Evolutionary conservation across 305 asterid species (phyloP).

Genomic region (Plantago rigida): DNA sequence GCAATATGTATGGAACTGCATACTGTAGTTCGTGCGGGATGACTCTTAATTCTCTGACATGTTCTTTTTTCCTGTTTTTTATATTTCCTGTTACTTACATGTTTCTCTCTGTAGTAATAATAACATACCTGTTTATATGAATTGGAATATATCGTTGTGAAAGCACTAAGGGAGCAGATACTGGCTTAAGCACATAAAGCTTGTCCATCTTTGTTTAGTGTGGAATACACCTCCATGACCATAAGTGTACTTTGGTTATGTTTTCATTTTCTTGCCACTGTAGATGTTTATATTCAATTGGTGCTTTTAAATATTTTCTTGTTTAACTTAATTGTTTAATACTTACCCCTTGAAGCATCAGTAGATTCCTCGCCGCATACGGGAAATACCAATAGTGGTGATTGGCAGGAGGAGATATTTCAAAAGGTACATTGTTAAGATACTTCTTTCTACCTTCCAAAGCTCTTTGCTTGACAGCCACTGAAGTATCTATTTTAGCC

Average conservation of each 20-base stretch:
- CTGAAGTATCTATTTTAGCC: slow-evolving; percentile 13
- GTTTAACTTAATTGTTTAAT: slow-evolving; percentile 26
- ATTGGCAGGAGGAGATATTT: slow-evolving; percentile 89
- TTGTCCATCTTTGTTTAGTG: slow-evolving; percentile 13
- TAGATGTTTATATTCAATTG: slow-evolving; percentile 4
- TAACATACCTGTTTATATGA: no score
- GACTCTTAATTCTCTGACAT: no score
- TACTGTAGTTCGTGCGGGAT: no score
- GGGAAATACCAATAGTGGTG: slow-evolving; percentile 60
- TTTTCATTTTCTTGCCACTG: no score
- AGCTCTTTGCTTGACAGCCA: not conserved
- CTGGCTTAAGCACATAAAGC: not conserved
- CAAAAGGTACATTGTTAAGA: slow-evolving; percentile 57
- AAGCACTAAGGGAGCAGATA: no score
- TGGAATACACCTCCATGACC: not conserved
- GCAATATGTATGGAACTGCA: no score
- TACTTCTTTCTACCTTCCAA: slow-evolving; percentile 19
- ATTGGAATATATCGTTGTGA: no score
- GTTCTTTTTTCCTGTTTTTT: no score
- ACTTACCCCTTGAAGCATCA: slow-evolving; percentile 44
- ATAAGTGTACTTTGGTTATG: no score
- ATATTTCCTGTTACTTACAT: no score
- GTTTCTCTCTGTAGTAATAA: no score
- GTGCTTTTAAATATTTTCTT: slow-evolving; percentile 18
- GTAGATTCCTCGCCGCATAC: slow-evolving; percentile 76